Percentiles rank a stretch among this genome's conserved stretches.
These are phyloP conservation scores for Salix dunnii DNA, from an alignment of 345 rosid species.

Conservation along the genomic window DNA sequence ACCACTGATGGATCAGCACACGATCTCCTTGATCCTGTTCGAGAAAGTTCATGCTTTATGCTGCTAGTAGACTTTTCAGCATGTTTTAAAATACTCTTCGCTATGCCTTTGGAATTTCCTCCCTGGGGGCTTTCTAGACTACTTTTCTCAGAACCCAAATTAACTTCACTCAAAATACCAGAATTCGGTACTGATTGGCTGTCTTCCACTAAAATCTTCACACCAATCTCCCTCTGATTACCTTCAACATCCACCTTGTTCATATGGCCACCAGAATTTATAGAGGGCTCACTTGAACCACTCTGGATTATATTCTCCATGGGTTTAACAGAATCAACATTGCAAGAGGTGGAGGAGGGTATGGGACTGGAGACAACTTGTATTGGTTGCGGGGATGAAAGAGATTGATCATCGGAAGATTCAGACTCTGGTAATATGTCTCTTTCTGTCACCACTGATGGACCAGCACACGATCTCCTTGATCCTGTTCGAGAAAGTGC, in stretches of 20 bases:
- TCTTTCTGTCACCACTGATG: slow-evolving; percentile 23
- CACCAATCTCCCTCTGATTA: slow-evolving; percentile 39
- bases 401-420: slow-evolving; percentile 53
- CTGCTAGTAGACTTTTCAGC: slow-evolving; percentile 57
- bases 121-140: slow-evolving; percentile 42
- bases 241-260: slow-evolving; percentile 20
- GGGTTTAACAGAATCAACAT: slow-evolving; percentile 12
- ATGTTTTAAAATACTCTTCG: slow-evolving; percentile 59
- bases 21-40: slow-evolving; percentile 53
- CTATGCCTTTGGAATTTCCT: slow-evolving; percentile 51
- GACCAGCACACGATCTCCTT: slow-evolving; percentile 24
- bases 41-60: slow-evolving; percentile 59
- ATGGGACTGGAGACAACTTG: slow-evolving; percentile 26
- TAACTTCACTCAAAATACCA: slow-evolving; percentile 32
- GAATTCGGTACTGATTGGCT: slow-evolving; percentile 28
- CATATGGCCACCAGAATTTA: slow-evolving; percentile 14
- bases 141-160: slow-evolving; percentile 36
- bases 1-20: slow-evolving; percentile 19
- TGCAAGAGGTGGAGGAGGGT: background rate
- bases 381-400: slow-evolving; percentile 20
- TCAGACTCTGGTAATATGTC: slow-evolving; percentile 36
- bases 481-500: slow-evolving; percentile 69
- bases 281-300: slow-evolving; percentile 17
- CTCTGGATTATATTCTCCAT: slow-evolving; percentile 22
- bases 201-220: slow-evolving; percentile 50